Conservation (phyloP, 495 filamentous ascomycete genomes). For the Daldinia caldariorum region DNA sequence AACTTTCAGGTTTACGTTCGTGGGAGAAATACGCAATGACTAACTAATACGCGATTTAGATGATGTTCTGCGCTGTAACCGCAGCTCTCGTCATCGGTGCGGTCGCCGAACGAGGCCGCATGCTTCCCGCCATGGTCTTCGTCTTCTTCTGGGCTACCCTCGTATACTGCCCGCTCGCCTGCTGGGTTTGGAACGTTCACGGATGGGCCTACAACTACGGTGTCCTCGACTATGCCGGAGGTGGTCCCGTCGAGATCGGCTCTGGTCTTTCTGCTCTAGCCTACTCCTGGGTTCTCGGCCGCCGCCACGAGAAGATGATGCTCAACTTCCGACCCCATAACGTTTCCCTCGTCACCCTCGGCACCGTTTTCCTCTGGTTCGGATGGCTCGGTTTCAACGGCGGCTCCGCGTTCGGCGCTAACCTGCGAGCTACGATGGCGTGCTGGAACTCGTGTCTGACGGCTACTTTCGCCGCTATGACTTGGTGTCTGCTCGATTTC, state of each 20-base stretch:
- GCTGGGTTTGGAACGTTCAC: slow-evolving; percentile 94
- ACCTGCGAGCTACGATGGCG: slow-evolving; percentile 92
- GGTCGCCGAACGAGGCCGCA: slow-evolving; percentile 91
- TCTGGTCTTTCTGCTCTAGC: slow-evolving; percentile 93
- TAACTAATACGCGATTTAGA: slow-evolving; percentile 59
- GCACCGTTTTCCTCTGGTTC: slow-evolving; percentile 96
- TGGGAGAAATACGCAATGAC: slow-evolving; percentile 21
- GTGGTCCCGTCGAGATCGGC: slow-evolving; percentile 96
- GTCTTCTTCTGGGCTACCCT: slow-evolving; percentile 95
- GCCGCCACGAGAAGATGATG: slow-evolving; percentile 99
- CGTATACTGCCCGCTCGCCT: slow-evolving; percentile 95
- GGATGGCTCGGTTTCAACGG: slow-evolving; percentile 99
- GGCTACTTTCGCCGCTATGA: slow-evolving; percentile 85
- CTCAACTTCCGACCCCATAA: slow-evolving; percentile 96
- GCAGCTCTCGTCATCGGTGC: slow-evolving; percentile 93
- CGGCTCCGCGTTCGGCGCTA: slow-evolving; percentile 93
- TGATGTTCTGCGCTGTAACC: slow-evolving; percentile 96
- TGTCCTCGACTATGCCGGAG: slow-evolving; percentile 95
- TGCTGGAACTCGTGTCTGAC: slow-evolving; percentile 98
- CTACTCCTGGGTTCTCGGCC: slow-evolving; percentile 94
- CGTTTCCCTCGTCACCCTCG: slow-evolving; percentile 94
- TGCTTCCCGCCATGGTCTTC: slow-evolving; percentile 96
- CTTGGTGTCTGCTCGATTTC: slow-evolving; percentile 96
- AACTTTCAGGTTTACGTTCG: not conserved
- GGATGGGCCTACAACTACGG: slow-evolving; percentile 94